phyloP scores from a whole-genome alignment of 192 early-diverging fungal genomes.

The Geranomyces variabilis region DNA sequence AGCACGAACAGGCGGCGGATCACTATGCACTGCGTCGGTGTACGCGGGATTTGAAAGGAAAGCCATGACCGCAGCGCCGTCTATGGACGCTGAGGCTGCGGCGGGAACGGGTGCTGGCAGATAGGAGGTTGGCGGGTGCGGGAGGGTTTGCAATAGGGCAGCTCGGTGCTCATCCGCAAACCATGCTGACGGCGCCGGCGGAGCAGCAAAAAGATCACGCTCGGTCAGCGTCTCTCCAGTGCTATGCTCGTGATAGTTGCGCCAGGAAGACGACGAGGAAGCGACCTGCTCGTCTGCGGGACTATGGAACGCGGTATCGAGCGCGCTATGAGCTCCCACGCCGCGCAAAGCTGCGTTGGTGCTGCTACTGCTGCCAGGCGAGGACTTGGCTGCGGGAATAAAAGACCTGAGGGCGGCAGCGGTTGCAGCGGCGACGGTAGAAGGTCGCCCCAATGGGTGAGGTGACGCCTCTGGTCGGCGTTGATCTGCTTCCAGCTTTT shows the following conservation, averaged over 20 bases:
- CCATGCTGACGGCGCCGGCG: background rate
- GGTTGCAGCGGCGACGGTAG: no score
- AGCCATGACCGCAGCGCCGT: conserved; percentile 15
- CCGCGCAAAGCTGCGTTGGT: no score
- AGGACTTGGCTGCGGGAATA: no score
- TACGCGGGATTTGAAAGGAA: conserved; percentile 12
- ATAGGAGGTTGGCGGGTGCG: background rate
- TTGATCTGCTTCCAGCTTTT: no score
- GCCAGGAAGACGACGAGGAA: background rate
- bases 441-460: no score
- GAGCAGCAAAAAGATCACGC: conserved; percentile 19
- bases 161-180: background rate
- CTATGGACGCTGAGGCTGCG: background rate
- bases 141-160: background rate
- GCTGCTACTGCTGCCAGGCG: no score
- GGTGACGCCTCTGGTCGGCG: no score
- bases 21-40: conserved; percentile 16
- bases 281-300: background rate
- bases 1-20: background rate
- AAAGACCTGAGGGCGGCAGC: no score
- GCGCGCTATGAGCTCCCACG: background rate
- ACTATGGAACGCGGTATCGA: background rate
- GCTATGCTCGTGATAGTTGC: background rate
- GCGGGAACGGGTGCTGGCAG: background rate
- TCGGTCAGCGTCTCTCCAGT: conserved; percentile 20